Evolutionary conservation across 306 rosid genomes (phyloP).

Genomic region (Luffa acutangula): DNA sequence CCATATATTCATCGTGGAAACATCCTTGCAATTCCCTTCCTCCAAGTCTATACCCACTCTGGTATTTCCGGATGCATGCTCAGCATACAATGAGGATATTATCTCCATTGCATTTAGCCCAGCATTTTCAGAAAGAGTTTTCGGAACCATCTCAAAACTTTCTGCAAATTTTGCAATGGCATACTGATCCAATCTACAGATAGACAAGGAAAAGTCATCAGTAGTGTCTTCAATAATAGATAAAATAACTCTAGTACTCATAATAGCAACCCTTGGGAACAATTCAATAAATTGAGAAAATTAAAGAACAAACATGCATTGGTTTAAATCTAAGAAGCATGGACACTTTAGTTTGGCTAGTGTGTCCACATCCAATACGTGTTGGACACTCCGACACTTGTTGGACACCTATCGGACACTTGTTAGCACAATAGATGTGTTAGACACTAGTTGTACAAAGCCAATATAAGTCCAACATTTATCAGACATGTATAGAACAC

Average conservation of each 20-base stretch:
- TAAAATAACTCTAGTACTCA: neutral
- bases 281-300: neutral
- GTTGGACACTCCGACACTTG: too few species aligned
- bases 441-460: too few species aligned
- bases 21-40: conserved; percentile 71
- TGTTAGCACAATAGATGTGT: too few species aligned
- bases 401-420: too few species aligned
- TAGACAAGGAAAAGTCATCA: conserved; percentile 14
- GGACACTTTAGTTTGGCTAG: too few species aligned
- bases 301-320: neutral
- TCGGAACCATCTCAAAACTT: conserved; percentile 89
- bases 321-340: neutral
- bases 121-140: conserved; percentile 91
- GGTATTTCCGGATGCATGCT: conserved; percentile 86
- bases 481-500: too few species aligned
- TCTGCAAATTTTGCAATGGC: conserved; percentile 96
- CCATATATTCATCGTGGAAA: conserved; percentile 50
- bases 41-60: conserved; percentile 88
- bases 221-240: neutral
- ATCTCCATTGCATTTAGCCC: conserved; percentile 95
- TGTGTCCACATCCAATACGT: too few species aligned
- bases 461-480: too few species aligned
- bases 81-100: conserved; percentile 90
- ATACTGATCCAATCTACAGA: conserved; percentile 93
- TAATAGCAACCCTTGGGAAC: neutral